Base-by-base conservation (phyloP, 2,329 filamentous ascomycete species). In the Calonectria honghensis region DNA sequence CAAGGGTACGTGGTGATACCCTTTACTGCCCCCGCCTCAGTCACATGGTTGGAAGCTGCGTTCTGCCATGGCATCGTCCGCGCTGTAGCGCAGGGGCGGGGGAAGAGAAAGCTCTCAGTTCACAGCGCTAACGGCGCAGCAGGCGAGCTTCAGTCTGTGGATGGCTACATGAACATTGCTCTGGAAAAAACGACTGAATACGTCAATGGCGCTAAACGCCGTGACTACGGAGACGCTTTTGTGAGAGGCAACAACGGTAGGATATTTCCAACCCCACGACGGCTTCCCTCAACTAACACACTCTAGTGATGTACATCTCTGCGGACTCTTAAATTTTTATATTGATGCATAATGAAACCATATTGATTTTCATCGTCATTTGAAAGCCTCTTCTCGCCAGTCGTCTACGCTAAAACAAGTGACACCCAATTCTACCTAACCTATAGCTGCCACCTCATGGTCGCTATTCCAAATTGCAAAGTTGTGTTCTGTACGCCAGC, bases 121-220 rank as follows among this genome's bases (percentile, higher is more conserved):
- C 4, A 11, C 29, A 20, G 10, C 13, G 45, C 76, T 81, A 14
- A 80, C 51, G 37, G 27, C 16, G n/a, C 18, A 32, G 14, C 76
- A 98, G 96, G 97, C 80, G 96, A 98, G 84, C 91, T 98, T 48
- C 96, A 98, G 85, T 98, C 96, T 0, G 96, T 99, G 65, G 97
- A 99, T 85, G 97, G 97, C 68, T 99, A 98, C 87, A 99, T 99
- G 97, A 99, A 99, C 87, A 98, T 99, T 84, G 96, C 97, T 16
- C 91, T 99, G 37, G 97, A 99, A 86, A 97, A 98, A 87, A 98
- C 96, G 27, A 93, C 95, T 78, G 97, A 99, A 87, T 96, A 93
- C 80, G 94, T 98, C 79, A 94, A 98, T 82, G 96, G 96, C 52
- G 91, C 93, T 77, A 92, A 96, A 86, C 91, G 94, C 81, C 91